Percentiles rank a stretch among this genome's conserved stretches.
phyloP scores from a whole-genome alignment of 2,329 filamentous ascomycete species.

The Monilinia polystroma region DNA sequence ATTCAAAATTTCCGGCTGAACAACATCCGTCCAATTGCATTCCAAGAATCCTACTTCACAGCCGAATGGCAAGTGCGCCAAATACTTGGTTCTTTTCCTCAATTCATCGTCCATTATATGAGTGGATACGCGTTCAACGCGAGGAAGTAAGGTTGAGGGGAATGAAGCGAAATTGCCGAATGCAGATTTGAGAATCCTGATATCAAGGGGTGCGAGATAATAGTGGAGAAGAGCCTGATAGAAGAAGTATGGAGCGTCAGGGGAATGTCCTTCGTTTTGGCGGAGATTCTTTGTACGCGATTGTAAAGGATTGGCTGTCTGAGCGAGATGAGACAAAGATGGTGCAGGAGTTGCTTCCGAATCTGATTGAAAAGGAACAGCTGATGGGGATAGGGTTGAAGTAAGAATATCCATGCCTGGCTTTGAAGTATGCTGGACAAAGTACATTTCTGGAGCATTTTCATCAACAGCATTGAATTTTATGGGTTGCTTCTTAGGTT shows the following conservation, averaged over 20 bases:
- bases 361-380: slow-evolving; percentile 4
- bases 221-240: slow-evolving; percentile 72
- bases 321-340: not conserved
- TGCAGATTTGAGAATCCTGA: slow-evolving; percentile 68
- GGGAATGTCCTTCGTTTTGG: slow-evolving; percentile 23
- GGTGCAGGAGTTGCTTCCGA: not conserved
- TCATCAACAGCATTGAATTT: slow-evolving; percentile 48
- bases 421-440: slow-evolving; percentile 47
- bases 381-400: slow-evolving; percentile 9
- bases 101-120: slow-evolving; percentile 71
- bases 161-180: slow-evolving; percentile 67
- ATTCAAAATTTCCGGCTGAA: slow-evolving; percentile 58
- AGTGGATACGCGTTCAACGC: slow-evolving; percentile 69
- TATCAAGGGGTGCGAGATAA: slow-evolving; percentile 70
- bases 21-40: slow-evolving; percentile 73
- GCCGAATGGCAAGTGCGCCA: slow-evolving; percentile 68
- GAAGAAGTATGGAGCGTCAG: slow-evolving; percentile 59
- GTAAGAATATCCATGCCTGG: slow-evolving; percentile 44
- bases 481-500: slow-evolving; percentile 49
- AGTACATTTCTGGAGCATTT: slow-evolving; percentile 52
- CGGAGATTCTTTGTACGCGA: slow-evolving; percentile 5
- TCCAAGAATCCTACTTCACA: slow-evolving; percentile 72
- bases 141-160: slow-evolving; percentile 67
- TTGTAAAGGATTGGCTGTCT: slow-evolving; percentile 6
- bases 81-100: slow-evolving; percentile 67